Percentiles rank a stretch among this genome's conserved stretches.
phyloP scores from a whole-genome alignment of 768 basidiomycete genomes.

The Boletus sensibilis region DNA sequence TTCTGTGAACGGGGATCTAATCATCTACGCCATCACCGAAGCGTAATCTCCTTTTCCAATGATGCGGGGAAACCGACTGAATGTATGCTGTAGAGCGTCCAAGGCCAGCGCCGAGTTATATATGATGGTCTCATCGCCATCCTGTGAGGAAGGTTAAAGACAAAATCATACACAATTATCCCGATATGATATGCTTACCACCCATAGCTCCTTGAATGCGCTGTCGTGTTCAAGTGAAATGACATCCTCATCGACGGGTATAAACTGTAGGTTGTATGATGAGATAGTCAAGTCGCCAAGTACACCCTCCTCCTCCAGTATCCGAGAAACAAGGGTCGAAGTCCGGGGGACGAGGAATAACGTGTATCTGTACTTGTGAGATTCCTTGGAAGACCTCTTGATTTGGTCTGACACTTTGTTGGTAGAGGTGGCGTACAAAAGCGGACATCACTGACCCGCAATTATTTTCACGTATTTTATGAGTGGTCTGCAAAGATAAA shows the following conservation, averaged over 20 bases:
- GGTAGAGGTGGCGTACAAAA: constrained; percentile 19
- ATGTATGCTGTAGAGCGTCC: constrained; percentile 76
- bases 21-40: constrained; percentile 45
- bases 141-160: constrained; percentile 44
- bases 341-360: constrained; percentile 83
- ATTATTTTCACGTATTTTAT: constrained; percentile 86
- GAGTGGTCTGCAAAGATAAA: constrained; percentile 89
- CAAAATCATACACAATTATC: neutral
- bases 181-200: constrained; percentile 52
- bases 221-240: constrained; percentile 85
- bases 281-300: constrained; percentile 89
- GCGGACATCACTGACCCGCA: constrained; percentile 58
- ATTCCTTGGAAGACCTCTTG: constrained; percentile 69
- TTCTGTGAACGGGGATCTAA: neutral
- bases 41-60: constrained; percentile 92
- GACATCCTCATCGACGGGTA: constrained; percentile 91
- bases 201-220: constrained; percentile 87
- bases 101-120: constrained; percentile 90
- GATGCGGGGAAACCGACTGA: constrained; percentile 88
- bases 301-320: constrained; percentile 96
- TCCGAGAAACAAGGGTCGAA: constrained; percentile 81
- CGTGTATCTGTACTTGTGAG: constrained; percentile 80
- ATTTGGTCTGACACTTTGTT: constrained; percentile 72
- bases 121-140: constrained; percentile 88
- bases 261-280: constrained; percentile 89